Base-by-base conservation (phyloP, 805 yeast genomes). In the Martiniozyma abietophila region DNA sequence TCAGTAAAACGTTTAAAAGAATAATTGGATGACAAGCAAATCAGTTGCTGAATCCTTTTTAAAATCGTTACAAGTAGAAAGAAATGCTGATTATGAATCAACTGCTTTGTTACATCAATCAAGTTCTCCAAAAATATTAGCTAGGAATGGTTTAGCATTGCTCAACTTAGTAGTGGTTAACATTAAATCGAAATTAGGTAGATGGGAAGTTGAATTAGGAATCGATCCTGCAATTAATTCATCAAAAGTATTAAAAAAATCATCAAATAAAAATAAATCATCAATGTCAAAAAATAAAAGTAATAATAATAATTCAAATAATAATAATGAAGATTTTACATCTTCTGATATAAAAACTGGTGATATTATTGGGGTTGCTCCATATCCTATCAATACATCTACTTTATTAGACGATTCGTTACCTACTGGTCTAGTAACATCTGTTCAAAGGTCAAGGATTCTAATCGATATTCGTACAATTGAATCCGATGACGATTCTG, bases 141-240 rank as follows among this genome's bases (percentile, higher is more conserved):
- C 80, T 0, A 57, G 62, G 8, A 65, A 71, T 34, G 96, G 96
- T 0, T 60, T 82, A 18, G 96, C 96, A 0, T 62, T 84, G 4
- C 53, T 76, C 31, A 82, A 86, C 53, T 60, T 89, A 31, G 51
- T 59, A 0, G 59, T 80, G 10, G 66, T 67, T n/a, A 73, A 74
- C 36, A 56, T 81, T 2, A 63, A 80, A 36, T 80, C 88, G 1
- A 94, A 95, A 0, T 58, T 84, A 8, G 94, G 84, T 11, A 96
- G 96, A 38, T 62, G 75, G 2, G 61, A 79, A 5, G 46, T 84
- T 10, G 94, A 84, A 43, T 55, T 89, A 7, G 34, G 62, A 47
- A 12, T 58, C 64, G 19, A 89, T 5, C 35, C 46, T 14, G 49
- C 46, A 5, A 24, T 38, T 15, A 24, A 22, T 14, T 28, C 27